Evolutionary conservation across 2,329 filamentous ascomycete genomes (phyloP).

Genomic region (Colletotrichum destructivum): DNA sequence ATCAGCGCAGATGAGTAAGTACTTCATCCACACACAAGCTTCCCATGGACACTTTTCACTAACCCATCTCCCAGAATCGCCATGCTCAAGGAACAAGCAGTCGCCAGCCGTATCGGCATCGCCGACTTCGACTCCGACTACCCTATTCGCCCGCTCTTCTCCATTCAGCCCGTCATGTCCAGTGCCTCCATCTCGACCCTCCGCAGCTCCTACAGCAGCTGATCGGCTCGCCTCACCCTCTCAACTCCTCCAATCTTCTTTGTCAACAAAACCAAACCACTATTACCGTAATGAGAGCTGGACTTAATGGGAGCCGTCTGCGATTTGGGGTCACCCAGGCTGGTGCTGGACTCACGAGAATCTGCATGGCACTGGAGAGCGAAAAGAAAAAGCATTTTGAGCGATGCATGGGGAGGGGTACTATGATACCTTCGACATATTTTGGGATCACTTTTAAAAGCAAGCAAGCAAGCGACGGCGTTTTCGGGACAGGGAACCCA

Average conservation of each 20-base stretch:
- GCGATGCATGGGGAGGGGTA: constrained; percentile 16
- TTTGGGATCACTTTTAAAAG: constrained; percentile 2
- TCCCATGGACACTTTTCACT: constrained; percentile 14
- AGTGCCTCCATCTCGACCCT: constrained; percentile 39
- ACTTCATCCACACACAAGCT: neutral
- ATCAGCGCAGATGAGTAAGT: constrained; percentile 73
- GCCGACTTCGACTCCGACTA: constrained; percentile 50
- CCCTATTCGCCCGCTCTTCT: constrained; percentile 32
- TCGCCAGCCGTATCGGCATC: constrained; percentile 64
- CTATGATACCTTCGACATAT: constrained; percentile 22
- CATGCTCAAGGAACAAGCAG: constrained; percentile 67
- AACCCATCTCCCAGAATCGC: constrained; percentile 56
- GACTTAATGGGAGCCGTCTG: constrained; percentile 23
- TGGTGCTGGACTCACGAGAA: constrained; percentile 15
- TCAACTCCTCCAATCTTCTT: neutral
- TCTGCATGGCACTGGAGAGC: neutral
- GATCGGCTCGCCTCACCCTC: neutral
- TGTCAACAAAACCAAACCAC: constrained; percentile 1
- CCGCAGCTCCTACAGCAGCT: constrained; percentile 32
- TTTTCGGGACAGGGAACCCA: constrained; percentile 19
- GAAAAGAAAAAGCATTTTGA: constrained; percentile 12
- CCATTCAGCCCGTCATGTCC: constrained; percentile 33
- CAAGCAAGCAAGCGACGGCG: constrained; percentile 35
- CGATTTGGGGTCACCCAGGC: constrained; percentile 25
- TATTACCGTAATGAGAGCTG: constrained; percentile 18